Base-by-base conservation (phyloP, 2,329 filamentous ascomycete genomes). In the Tolypocladium sp. region DNA sequence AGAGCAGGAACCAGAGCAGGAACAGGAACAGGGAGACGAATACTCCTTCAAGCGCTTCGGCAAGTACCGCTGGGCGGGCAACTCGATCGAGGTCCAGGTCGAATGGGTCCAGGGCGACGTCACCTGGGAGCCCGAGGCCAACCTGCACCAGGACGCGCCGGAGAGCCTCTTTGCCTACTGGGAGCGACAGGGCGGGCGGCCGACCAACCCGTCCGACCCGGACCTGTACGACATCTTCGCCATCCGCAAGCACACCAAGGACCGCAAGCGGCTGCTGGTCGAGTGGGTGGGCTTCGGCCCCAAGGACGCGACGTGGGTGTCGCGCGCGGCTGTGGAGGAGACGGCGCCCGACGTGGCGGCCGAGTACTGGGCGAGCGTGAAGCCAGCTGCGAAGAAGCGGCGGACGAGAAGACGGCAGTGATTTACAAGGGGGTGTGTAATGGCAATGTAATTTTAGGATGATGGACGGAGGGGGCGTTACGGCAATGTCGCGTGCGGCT, bases 271-370 rank as follows among this genome's bases (percentile, higher is more conserved):
- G 25, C 61, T 74, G 37, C 60, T 67, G 10, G 71, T 75, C 1
- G 73, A 75, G 60, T 75, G 73, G 73, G 59, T 73, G 5, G 73
- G 73, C 13, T 74, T 68, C 46, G 65, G 64, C 3, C 58, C 63
- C 10, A 56, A 61, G 12, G 69, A 73, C 0, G 65, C 60, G 5
- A 68, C 69, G 2, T 75, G 73, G 73, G 64, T 71, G 60, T 60
- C 66, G 2, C 61, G 64, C 7, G 53, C 55, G 1, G 60, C 55
- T 4, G 63, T 75, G 0, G 61, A 70, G 44, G 61, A 68, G 58
- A 65, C 68, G 3, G 71, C 70, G 7, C 64, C 65, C 2, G 61
- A 62, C 8, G 54, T 69, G 2, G 63, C 72, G 20, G 65, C 65
- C 0, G 65, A 66, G 9, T 75, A 75, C 54, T 71, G 62, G 64